Evolutionary conservation across 2,329 filamentous ascomycete genomes (phyloP).

Genomic region (Cladobotryum mycophilum): DNA sequence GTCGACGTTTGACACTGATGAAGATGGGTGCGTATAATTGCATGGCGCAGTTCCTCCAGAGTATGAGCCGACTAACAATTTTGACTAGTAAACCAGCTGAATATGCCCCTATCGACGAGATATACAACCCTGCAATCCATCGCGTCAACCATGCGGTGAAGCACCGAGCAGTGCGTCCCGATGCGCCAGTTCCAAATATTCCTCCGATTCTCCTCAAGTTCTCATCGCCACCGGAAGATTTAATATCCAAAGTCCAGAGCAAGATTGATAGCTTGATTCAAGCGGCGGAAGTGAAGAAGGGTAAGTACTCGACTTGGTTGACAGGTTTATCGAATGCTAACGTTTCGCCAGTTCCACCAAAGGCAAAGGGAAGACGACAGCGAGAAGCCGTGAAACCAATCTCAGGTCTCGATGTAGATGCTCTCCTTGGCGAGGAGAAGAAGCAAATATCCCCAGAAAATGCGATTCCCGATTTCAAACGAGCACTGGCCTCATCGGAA

Average conservation of each 20-base stretch:
- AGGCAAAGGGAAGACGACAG: conserved; percentile 65
- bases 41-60: too few species aligned
- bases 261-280: conserved; percentile 60
- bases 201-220: conserved; percentile 64
- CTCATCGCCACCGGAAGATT: conserved; percentile 61
- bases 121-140: conserved; percentile 80
- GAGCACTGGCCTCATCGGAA: conserved; percentile 57
- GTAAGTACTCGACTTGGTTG: conserved; percentile 30
- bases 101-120: conserved; percentile 72
- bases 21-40: conserved; percentile 57
- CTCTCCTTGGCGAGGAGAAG: conserved; percentile 59
- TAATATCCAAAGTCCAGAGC: conserved; percentile 51
- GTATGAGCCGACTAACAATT: background rate
- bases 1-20: conserved; percentile 61
- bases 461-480: conserved; percentile 85
- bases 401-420: conserved; percentile 82
- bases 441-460: conserved; percentile 56
- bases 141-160: conserved; percentile 81
- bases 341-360: conserved; percentile 59
- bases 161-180: conserved; percentile 69
- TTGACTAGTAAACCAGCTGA: conserved; percentile 46
- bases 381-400: conserved; percentile 72
- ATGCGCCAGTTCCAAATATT: conserved; percentile 54
- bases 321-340: conserved; percentile 12
- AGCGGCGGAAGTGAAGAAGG: conserved; percentile 76